These are phyloP conservation scores for Peniophora sp. DNA, from an alignment of 1,284 basidiomycete species.

Conservation along the genomic window DNA sequence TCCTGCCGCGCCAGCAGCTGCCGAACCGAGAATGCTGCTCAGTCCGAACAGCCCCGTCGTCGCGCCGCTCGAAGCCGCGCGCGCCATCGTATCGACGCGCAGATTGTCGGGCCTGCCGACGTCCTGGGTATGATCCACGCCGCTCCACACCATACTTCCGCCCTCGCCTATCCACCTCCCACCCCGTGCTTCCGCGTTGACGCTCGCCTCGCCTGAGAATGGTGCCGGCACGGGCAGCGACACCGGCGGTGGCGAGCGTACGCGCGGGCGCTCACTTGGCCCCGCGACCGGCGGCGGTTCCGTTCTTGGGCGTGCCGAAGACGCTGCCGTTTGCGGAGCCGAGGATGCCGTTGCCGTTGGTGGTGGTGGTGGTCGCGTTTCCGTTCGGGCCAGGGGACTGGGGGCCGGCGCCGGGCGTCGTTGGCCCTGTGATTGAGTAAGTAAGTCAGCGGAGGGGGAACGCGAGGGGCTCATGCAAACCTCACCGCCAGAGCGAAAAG, in stretches of 20 bases:
- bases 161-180: slow-evolving; percentile 1
- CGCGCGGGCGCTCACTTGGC: not conserved
- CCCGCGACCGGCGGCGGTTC: not conserved
- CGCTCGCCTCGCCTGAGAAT: slow-evolving; percentile 3
- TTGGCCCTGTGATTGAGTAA: not conserved
- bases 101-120: not conserved
- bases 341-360: slow-evolving; percentile 1
- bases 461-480: slow-evolving; percentile 11
- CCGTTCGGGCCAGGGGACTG: slow-evolving; percentile 1
- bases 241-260: slow-evolving; percentile 4
- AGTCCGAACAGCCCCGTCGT: not conserved
- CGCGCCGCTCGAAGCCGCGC: not conserved
- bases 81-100: not conserved
- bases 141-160: not conserved
- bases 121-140: not conserved
- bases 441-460: slow-evolving; percentile 12
- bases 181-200: slow-evolving; percentile 1
- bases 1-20: not conserved
- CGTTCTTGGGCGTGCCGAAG: not conserved
- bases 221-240: slow-evolving; percentile 1
- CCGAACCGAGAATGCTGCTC: not conserved
- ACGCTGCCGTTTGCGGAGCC: slow-evolving; percentile 3
- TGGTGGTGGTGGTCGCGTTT: slow-evolving; percentile 1
- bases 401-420: no score
- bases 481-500: slow-evolving; percentile 12